Evolutionary conservation across 2,329 filamentous ascomycete genomes (phyloP).

Genomic region (Coniochaeta prunicola): DNA sequence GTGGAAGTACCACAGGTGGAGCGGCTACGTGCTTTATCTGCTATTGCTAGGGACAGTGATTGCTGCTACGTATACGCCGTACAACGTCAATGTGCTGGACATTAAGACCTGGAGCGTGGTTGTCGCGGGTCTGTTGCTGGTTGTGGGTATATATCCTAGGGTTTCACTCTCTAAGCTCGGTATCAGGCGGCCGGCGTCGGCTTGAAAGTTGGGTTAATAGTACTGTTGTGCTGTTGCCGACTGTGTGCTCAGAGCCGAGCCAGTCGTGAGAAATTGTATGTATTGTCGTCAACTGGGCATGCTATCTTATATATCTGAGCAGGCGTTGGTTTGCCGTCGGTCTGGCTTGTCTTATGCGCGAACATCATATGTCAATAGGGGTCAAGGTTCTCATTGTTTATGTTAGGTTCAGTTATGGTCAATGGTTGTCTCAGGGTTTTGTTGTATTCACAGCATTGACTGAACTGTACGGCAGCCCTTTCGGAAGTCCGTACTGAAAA

Average conservation of each 20-base stretch:
- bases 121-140: slow-evolving; percentile 55
- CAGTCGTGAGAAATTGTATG: too few relatives aligned
- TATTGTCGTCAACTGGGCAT: too few relatives aligned
- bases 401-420: background rate
- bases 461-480: background rate
- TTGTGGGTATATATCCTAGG: slow-evolving; percentile 68
- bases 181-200: background rate
- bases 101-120: slow-evolving; percentile 73
- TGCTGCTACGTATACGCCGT: slow-evolving; percentile 70
- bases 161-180: slow-evolving; percentile 81
- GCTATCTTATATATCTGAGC: too few relatives aligned
- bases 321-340: too few relatives aligned
- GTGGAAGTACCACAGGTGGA: slow-evolving; percentile 83
- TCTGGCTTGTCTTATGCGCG: too few relatives aligned
- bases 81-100: slow-evolving; percentile 58
- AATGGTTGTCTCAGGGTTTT: background rate
- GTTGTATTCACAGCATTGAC: background rate
- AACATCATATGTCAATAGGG: too few relatives aligned
- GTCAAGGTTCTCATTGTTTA: too few relatives aligned
- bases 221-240: background rate
- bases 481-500: background rate
- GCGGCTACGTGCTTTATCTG: slow-evolving; percentile 66
- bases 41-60: slow-evolving; percentile 67
- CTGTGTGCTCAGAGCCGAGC: too few relatives aligned
- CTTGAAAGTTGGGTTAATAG: background rate